A percentile compares a stretch with the other conserved stretches of the same genome.
Evolutionary conservation across 2,329 filamentous ascomycete species (phyloP).

Genomic region (Diaporthe sp.): DNA sequence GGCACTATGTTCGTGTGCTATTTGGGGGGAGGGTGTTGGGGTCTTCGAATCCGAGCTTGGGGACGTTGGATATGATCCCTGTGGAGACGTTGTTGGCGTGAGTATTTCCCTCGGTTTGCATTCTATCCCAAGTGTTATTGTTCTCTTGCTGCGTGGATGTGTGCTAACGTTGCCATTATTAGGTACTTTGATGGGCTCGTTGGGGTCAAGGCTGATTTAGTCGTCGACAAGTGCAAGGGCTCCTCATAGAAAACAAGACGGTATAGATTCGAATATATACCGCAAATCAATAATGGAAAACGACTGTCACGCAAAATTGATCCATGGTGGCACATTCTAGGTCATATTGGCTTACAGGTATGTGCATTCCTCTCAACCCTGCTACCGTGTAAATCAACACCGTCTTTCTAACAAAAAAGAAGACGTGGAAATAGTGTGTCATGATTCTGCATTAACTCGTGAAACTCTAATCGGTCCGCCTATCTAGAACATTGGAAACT

Average conservation of each 20-base stretch:
- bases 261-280: background rate
- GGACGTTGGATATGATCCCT: conserved; percentile 75
- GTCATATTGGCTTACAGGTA: background rate
- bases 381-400: background rate
- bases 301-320: background rate
- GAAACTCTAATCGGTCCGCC: background rate
- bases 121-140: background rate
- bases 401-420: background rate
- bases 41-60: conserved; percentile 74
- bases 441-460: background rate
- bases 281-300: background rate
- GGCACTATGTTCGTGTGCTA: conserved; percentile 71
- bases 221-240: conserved; percentile 41
- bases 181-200: conserved; percentile 76
- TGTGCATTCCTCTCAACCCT: background rate
- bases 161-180: conserved; percentile 1
- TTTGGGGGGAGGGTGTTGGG: conserved; percentile 73
- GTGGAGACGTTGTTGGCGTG: conserved; percentile 65
- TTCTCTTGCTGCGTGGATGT: too few relatives aligned
- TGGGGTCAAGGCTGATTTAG: conserved; percentile 58
- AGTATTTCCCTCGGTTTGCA: background rate
- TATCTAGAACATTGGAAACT: background rate
- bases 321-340: background rate
- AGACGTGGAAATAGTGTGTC: background rate
- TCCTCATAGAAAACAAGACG: background rate